A percentile compares a stretch with the other conserved stretches of the same genome.
Evolutionary conservation across 441 rosid species (phyloP).

Genomic region (Populus tomentosa): DNA sequence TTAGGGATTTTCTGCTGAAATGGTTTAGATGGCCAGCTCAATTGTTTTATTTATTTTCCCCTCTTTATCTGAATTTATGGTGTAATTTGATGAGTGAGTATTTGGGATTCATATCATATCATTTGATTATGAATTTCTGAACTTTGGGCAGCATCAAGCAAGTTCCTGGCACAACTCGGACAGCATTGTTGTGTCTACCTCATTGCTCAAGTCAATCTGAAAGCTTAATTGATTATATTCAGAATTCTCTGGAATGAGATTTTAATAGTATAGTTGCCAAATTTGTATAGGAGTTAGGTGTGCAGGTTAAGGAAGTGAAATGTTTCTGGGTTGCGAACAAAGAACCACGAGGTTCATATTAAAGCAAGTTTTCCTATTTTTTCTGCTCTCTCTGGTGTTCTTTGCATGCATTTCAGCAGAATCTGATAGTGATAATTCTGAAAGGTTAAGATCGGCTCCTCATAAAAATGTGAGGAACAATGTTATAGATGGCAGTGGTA

Average conservation of each 20-base stretch:
- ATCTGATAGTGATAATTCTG: conserved; percentile 34
- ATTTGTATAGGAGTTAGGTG: conserved; percentile 3
- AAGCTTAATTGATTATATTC: neutral
- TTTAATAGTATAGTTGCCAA: neutral
- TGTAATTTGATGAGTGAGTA: neutral
- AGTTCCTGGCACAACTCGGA: conserved; percentile 8
- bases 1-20: neutral
- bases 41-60: neutral
- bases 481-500: conserved; percentile 68
- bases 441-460: conserved; percentile 54
- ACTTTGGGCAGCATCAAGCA: conserved; percentile 22
- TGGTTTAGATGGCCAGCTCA: neutral
- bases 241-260: neutral
- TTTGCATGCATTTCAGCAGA: conserved; percentile 33
- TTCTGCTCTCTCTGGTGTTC: conserved; percentile 23
- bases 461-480: conserved; percentile 47
- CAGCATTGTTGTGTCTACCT: neutral
- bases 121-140: neutral
- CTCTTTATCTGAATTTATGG: neutral
- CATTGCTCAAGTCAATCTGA: neutral
- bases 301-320: conserved; percentile 1
- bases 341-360: conserved; percentile 29
- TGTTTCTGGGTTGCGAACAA: conserved; percentile 12
- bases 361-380: conserved; percentile 25
- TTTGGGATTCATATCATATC: neutral